A percentile compares a stretch with the other conserved stretches of the same genome.
These are phyloP conservation scores for Novymonas esmeraldas DNA, from an alignment of 208 protist species.

Conservation along the genomic window DNA sequence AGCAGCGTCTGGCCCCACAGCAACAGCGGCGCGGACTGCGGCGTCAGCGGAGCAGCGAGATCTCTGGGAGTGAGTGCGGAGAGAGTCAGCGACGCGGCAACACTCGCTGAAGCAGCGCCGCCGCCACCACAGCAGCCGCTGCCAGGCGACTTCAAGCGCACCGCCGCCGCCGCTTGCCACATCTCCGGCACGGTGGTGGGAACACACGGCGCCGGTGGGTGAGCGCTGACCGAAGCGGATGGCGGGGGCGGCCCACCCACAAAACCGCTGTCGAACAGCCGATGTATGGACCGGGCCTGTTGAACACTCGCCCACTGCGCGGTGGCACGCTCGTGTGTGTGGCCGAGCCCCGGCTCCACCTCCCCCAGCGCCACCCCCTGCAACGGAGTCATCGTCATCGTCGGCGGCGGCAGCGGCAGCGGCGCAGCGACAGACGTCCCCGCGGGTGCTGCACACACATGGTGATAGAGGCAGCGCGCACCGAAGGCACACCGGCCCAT, in stretches of 20 bases:
- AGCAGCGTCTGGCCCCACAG: conserved; percentile 2
- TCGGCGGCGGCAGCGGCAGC: too few species aligned
- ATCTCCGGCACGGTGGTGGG: not conserved
- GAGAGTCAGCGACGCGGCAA: too few species aligned
- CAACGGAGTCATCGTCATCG: too few species aligned
- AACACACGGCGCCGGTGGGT: not conserved
- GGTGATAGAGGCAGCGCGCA: conserved; percentile 80
- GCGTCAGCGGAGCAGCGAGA: too few species aligned
- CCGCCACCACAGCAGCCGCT: too few species aligned
- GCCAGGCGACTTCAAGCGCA: too few species aligned
- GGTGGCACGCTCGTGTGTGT: not conserved
- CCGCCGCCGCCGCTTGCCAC: not conserved
- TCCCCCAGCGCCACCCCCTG: not conserved
- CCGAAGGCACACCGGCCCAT: conserved; percentile 73
- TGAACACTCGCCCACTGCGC: not conserved
- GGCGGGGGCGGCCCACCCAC: not conserved
- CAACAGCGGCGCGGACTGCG: not conserved
- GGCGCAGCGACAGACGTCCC: too few species aligned
- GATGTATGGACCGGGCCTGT: too few species aligned
- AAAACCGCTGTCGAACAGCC: too few species aligned
- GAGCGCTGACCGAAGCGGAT: not conserved
- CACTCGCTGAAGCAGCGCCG: too few species aligned
- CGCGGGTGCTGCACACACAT: conserved; percentile 13
- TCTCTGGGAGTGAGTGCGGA: too few species aligned
- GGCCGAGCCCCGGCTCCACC: not conserved